Conservation (phyloP, 2,329 filamentous ascomycete genomes). For the Phialophora tarda region DNA sequence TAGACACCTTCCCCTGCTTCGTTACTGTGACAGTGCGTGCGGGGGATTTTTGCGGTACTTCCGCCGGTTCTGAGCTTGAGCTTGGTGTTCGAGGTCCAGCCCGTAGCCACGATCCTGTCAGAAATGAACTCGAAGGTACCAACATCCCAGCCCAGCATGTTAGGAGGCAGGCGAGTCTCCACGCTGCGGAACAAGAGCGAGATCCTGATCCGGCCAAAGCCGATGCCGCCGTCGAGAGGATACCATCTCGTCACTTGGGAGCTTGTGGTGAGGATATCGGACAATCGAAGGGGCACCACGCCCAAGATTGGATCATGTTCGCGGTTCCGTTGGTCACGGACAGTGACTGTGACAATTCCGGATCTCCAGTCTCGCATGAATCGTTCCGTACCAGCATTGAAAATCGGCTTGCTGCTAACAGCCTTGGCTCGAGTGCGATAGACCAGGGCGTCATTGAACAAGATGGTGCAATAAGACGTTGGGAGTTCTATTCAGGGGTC, state of each 20-base stretch:
- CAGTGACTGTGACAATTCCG: conserved; percentile 81
- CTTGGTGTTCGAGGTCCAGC: conserved; percentile 68
- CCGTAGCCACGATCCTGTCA: conserved; percentile 64
- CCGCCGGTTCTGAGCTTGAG: conserved; percentile 83
- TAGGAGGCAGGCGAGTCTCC: conserved; percentile 81
- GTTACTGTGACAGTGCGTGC: conserved; percentile 65
- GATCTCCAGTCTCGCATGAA: conserved; percentile 95
- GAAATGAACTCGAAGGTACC: conserved; percentile 90
- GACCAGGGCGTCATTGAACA: conserved; percentile 52
- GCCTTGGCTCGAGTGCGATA: conserved; percentile 97
- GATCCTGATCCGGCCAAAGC: conserved; percentile 87
- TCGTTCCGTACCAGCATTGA: conserved; percentile 92
- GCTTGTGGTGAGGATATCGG: conserved; percentile 83
- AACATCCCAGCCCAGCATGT: conserved; percentile 90
- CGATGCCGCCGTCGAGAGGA: conserved; percentile 91
- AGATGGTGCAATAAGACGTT: conserved; percentile 90
- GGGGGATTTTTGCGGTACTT: conserved; percentile 72
- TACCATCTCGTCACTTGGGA: conserved; percentile 93
- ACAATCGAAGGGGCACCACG: conserved; percentile 84
- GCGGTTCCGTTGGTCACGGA: conserved; percentile 84
- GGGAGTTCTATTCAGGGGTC: conserved; percentile 63
- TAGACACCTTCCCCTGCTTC: conserved; percentile 65
- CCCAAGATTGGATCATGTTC: conserved; percentile 95
- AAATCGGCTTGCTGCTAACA: conserved; percentile 91
- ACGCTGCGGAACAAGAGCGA: conserved; percentile 89